A percentile compares a stretch with the other conserved stretches of the same genome.
Conservation (phyloP, 352 stramenopile species). For the Pythium periplocum region DNA sequence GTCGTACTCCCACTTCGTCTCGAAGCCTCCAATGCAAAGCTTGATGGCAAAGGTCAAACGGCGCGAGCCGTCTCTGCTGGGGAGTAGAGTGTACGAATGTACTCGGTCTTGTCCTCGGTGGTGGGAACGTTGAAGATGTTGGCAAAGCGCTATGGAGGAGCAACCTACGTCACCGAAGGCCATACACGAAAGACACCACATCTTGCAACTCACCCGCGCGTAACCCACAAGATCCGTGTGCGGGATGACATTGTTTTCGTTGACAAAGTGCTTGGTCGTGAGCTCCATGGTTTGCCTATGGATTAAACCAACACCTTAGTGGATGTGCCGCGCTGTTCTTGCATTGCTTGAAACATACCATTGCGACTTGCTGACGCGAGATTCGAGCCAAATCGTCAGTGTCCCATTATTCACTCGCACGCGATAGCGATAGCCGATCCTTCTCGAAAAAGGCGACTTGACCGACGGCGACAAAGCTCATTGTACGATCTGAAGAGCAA, state of each 20-base stretch:
- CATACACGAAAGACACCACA: not conserved
- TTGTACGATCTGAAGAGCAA: too few relatives aligned
- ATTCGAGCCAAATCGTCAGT: constrained; percentile 1
- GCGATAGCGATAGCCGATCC: too few relatives aligned
- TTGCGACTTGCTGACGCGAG: constrained; percentile 5
- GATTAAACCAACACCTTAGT: not conserved
- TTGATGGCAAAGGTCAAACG: not conserved
- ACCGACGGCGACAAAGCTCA: too few relatives aligned
- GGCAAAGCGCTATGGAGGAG: too few relatives aligned
- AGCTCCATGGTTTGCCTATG: constrained; percentile 1
- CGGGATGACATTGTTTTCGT: not conserved
- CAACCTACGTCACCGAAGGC: not conserved
- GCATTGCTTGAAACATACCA: constrained; percentile 1
- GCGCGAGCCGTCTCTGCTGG: not conserved
- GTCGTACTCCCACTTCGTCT: not conserved
- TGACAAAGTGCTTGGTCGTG: not conserved
- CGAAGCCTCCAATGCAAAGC: not conserved
- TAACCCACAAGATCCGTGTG: not conserved
- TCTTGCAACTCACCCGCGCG: not conserved
- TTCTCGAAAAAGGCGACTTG: too few relatives aligned
- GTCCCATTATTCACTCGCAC: not conserved
- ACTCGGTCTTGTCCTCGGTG: too few relatives aligned
- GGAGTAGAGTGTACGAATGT: too few relatives aligned
- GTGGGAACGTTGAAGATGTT: too few relatives aligned
- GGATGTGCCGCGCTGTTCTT: not conserved